Percentiles rank a stretch among this genome's conserved stretches.
These are phyloP conservation scores for Calonectria naviculata DNA, from an alignment of 2,329 filamentous ascomycete genomes.

Conservation along the genomic window DNA sequence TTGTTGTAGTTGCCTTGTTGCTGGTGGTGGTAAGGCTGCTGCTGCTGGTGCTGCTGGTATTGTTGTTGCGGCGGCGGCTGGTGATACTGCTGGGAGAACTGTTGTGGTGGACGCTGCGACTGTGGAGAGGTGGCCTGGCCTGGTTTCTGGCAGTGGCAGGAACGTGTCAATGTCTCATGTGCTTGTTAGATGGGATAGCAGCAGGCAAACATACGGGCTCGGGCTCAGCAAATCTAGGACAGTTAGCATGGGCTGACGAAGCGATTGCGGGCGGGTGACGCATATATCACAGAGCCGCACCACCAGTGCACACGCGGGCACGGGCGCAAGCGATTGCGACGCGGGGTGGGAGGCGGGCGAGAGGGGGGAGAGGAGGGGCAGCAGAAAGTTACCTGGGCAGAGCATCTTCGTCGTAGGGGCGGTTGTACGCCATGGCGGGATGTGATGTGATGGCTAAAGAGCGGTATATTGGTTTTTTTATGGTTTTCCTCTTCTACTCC, in stretches of 20 bases:
- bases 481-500: neutral
- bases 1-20: slow-evolving; percentile 59
- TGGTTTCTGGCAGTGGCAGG: slow-evolving; percentile 47
- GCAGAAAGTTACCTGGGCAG: slow-evolving; percentile 76
- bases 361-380: slow-evolving; percentile 27
- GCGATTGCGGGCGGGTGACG: slow-evolving; percentile 19
- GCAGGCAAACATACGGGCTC: slow-evolving; percentile 61
- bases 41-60: slow-evolving; percentile 47
- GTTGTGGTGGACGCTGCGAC: slow-evolving; percentile 39
- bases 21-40: slow-evolving; percentile 27
- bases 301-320: slow-evolving; percentile 21
- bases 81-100: slow-evolving; percentile 21
- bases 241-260: slow-evolving; percentile 38
- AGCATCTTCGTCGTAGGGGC: slow-evolving; percentile 92
- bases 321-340: slow-evolving; percentile 9
- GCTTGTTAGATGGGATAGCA: neutral
- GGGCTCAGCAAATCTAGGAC: slow-evolving; percentile 76
- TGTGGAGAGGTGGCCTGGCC: slow-evolving; percentile 39
- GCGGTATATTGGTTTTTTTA: neutral
- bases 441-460: slow-evolving; percentile 8
- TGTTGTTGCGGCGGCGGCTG: slow-evolving; percentile 44
- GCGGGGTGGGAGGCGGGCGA: slow-evolving; percentile 13
- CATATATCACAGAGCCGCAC: slow-evolving; percentile 27
- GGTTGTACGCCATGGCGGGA: slow-evolving; percentile 91
- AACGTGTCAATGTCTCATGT: slow-evolving; percentile 27